Evolutionary conservation across 2,329 filamentous ascomycete species (phyloP).

Genomic region (Ophiostoma angusticollis): DNA sequence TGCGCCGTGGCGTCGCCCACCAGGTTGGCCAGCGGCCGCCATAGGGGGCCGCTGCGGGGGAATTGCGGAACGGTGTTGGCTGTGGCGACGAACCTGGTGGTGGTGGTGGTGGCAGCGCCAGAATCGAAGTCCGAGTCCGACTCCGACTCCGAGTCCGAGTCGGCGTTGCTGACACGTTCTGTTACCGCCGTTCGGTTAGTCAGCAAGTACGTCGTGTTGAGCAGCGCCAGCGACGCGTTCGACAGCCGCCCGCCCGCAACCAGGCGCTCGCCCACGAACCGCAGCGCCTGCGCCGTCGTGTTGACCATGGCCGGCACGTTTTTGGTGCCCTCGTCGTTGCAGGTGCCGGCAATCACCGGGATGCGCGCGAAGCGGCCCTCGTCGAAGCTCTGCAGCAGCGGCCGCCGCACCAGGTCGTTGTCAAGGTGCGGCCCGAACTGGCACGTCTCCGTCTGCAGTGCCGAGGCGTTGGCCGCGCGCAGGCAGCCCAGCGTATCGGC

Average conservation of each 20-base stretch:
- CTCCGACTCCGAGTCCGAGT: too few relatives aligned
- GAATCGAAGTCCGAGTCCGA: too few relatives aligned
- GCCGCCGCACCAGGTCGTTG: constrained; percentile 11
- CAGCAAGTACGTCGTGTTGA: constrained; percentile 23
- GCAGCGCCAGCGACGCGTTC: constrained; percentile 19
- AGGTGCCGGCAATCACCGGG: constrained; percentile 20
- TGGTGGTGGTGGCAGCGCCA: too few relatives aligned
- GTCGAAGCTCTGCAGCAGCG: constrained; percentile 10
- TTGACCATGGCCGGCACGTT: constrained; percentile 22
- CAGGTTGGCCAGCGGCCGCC: constrained; percentile 26
- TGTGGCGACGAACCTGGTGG: too few relatives aligned
- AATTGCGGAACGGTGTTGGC: constrained; percentile 23
- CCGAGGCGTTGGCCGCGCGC: constrained; percentile 12
- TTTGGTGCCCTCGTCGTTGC: constrained; percentile 26
- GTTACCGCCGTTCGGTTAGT: constrained; percentile 2
- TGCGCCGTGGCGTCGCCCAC: constrained; percentile 55
- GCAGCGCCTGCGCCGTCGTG: constrained; percentile 22
- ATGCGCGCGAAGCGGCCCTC: constrained; percentile 40
- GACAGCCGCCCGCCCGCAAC: constrained; percentile 22
- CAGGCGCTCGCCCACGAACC: constrained; percentile 22
- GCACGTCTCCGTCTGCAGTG: constrained; percentile 15
- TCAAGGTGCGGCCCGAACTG: constrained; percentile 15
- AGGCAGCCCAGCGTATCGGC: constrained; percentile 15
- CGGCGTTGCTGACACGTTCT: too few relatives aligned
- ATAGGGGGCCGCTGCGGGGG: constrained; percentile 21